A percentile compares a stretch with the other conserved stretches of the same genome.
Evolutionary conservation across 1,284 basidiomycete genomes (phyloP).

Genomic region (Trametes polyzona): DNA sequence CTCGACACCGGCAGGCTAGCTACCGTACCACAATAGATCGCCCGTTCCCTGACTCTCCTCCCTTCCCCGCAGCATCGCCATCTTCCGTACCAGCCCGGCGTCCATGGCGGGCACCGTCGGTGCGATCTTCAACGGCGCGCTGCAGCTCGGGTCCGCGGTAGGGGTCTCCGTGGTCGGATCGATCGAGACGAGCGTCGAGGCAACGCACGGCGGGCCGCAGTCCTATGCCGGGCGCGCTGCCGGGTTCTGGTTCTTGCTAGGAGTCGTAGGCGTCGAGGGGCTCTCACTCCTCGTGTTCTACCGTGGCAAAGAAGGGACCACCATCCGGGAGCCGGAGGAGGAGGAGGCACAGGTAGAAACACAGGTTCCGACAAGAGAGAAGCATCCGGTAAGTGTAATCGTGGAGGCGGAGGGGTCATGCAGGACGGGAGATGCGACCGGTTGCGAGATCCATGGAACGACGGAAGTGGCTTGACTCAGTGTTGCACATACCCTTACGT

Average conservation of each 20-base stretch:
- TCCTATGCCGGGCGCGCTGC: slow-evolving; percentile 47
- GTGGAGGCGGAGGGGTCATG: no score
- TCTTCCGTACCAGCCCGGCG: slow-evolving; percentile 51
- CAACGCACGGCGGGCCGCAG: slow-evolving; percentile 32
- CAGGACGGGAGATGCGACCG: no score
- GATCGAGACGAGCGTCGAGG: slow-evolving; percentile 51
- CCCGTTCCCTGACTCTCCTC: no score
- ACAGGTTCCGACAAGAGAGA: no score
- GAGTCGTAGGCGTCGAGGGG: slow-evolving; percentile 39
- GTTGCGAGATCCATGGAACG: neutral
- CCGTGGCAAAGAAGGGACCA: slow-evolving; percentile 28
- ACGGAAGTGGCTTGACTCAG: no score
- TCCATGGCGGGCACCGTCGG: slow-evolving; percentile 56
- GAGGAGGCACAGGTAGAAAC: no score
- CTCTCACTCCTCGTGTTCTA: slow-evolving; percentile 45
- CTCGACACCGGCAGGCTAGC: no score
- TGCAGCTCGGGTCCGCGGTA: slow-evolving; percentile 56
- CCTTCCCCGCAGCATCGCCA: slow-evolving; percentile 46
- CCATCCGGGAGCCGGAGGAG: slow-evolving; percentile 9
- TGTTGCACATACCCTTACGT: neutral
- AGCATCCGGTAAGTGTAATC: no score
- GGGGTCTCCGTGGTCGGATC: slow-evolving; percentile 50
- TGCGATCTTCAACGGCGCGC: slow-evolving; percentile 57
- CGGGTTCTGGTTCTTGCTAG: slow-evolving; percentile 55
- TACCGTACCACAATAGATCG: no score